Base-by-base conservation (phyloP, 2,329 filamentous ascomycete species). In the Neurospora sp. region DNA sequence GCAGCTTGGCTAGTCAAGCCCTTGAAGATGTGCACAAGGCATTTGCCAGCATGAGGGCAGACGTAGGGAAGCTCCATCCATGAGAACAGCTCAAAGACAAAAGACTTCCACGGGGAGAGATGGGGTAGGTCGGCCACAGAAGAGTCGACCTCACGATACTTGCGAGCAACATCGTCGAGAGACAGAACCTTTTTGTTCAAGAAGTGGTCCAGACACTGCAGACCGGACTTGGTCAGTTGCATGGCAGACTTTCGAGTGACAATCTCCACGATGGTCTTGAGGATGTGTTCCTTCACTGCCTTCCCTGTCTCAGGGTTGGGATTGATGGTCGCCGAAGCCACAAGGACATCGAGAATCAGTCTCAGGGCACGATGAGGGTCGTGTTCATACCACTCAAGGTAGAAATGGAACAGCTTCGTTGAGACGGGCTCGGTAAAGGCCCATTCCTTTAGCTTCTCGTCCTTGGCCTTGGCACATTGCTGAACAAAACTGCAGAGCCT, bases 171-270 rank as follows among this genome's bases (percentile, higher is more conserved):
- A 70, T 86, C 80, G 69, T 81, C 76, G 69, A 85, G 74, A 74
- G 80, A 81, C 36, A 91, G 79, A 12, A 89, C 82, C 2, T 82
- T 80, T 77, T 91, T 92, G 66, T 83, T 81, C 3, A 93, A 76
- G 70, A 93, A 86, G 74, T 89, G 85, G 66, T 91, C 88, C 43
- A 92, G 80, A 17, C 86, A 86, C 75, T 89, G 89, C 71, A 93
- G 85, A 6, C 89, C 87, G 41, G 90, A 90, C 77, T 92, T 92
- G 52, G 89, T 88, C 68, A 89, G 83, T 10, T 88, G 85, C 72
- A 87, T 88, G 17, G 88, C 83, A 40, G 87, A 87, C 71, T 86
- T 83, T 70, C 87, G 84, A 28, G 85, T 83, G 57, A 92, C 84
- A 15, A 90, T 87, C 1, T 86, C 84, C 17, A 91, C 75, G 6